phyloP scores from a whole-genome alignment of 768 basidiomycete genomes.

The Pseudohyphozyma bogoriensis region DNA sequence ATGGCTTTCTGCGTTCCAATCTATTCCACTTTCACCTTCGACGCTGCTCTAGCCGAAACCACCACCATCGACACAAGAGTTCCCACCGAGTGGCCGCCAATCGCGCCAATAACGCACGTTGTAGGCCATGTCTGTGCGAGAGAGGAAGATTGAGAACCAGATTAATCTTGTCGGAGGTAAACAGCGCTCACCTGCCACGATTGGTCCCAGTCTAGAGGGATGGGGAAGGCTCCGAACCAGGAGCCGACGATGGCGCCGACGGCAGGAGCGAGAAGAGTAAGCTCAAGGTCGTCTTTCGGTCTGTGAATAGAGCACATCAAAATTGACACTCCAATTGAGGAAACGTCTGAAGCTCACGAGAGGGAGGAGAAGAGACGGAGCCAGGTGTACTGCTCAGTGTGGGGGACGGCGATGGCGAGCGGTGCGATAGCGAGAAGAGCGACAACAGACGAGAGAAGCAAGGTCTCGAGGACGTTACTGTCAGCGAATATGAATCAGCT shows the following conservation, averaged over 20 bases:
- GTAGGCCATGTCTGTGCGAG: slow-evolving; percentile 63
- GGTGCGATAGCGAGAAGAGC: slow-evolving; percentile 47
- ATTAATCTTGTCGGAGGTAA: not conserved
- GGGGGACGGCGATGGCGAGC: slow-evolving; percentile 59
- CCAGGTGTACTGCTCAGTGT: slow-evolving; percentile 65
- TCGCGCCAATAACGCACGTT: slow-evolving; percentile 61
- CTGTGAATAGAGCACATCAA: slow-evolving; percentile 1
- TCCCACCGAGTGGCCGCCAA: slow-evolving; percentile 57
- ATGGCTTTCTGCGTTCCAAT: too few relatives aligned
- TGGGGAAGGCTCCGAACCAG: slow-evolving; percentile 73
- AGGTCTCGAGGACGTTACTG: slow-evolving; percentile 54
- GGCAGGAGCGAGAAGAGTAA: slow-evolving; percentile 67
- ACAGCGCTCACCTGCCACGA: slow-evolving; percentile 77
- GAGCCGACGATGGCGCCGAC: slow-evolving; percentile 61
- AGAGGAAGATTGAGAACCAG: too few relatives aligned
- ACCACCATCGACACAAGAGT: slow-evolving; percentile 50
- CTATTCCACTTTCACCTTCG: too few relatives aligned
- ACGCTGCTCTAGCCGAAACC: not conserved
- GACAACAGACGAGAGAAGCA: slow-evolving; percentile 53
- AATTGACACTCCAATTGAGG: not conserved
- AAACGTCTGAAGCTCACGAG: slow-evolving; percentile 48
- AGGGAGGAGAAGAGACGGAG: slow-evolving; percentile 69
- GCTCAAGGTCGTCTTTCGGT: slow-evolving; percentile 54
- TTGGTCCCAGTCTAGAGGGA: slow-evolving; percentile 91
- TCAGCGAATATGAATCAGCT: not conserved